Evolutionary conservation across 495 filamentous ascomycete species (phyloP).

Genomic region (Sabuloglossum arenarium): DNA sequence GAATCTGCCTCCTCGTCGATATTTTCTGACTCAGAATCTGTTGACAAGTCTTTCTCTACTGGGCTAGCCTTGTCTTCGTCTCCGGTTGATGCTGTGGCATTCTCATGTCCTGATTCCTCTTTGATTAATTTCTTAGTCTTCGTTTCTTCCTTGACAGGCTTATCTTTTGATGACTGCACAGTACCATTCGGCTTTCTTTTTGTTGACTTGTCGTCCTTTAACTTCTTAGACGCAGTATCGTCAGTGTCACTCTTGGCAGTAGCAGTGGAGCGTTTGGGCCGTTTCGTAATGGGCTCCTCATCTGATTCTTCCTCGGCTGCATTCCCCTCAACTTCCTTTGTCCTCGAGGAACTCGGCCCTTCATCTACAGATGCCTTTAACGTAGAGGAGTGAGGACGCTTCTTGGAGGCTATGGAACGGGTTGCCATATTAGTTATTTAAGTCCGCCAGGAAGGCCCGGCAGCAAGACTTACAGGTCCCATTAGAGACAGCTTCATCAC

Average conservation of each 20-base stretch:
- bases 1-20: constrained; percentile 24
- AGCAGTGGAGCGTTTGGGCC: constrained; percentile 12
- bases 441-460: not conserved
- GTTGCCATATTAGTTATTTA: not conserved
- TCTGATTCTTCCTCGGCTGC: constrained; percentile 17
- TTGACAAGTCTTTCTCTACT: constrained; percentile 4
- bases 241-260: constrained; percentile 11
- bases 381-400: constrained; percentile 16
- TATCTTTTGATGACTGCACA: not conserved
- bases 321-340: constrained; percentile 7
- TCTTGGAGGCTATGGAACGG: constrained; percentile 18
- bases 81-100: not conserved
- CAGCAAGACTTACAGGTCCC: not conserved
- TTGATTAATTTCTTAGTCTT: constrained; percentile 14
- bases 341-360: constrained; percentile 3
- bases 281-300: constrained; percentile 32
- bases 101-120: not conserved
- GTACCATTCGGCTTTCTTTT: constrained; percentile 10
- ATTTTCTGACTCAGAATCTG: constrained; percentile 13
- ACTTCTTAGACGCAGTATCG: constrained; percentile 1
- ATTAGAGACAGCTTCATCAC: not conserved
- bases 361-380: constrained; percentile 9
- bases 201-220: constrained; percentile 14
- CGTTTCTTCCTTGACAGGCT: constrained; percentile 13
- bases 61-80: not conserved